Evolutionary conservation across 2,329 filamentous ascomycete genomes (phyloP).

Genomic region (Verticillium klebahnii): DNA sequence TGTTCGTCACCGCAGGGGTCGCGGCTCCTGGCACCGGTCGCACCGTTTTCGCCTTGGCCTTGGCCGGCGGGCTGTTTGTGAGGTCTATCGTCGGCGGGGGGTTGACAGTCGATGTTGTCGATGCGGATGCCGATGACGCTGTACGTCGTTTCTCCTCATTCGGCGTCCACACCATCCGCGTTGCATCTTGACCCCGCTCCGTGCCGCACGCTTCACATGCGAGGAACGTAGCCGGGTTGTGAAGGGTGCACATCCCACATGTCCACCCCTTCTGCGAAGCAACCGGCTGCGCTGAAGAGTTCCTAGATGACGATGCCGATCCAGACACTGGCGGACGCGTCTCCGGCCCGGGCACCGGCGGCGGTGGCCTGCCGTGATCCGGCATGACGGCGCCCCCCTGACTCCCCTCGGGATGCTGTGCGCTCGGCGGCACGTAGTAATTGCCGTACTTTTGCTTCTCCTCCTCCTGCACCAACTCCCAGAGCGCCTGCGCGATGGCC

Average conservation of each 20-base stretch:
- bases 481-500: constrained; percentile 80
- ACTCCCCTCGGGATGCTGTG: constrained; percentile 45
- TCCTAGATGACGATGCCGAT: neutral
- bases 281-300: neutral
- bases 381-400: constrained; percentile 26
- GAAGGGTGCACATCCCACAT: constrained; percentile 52
- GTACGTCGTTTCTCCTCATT: constrained; percentile 15
- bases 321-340: constrained; percentile 2
- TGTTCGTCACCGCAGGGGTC: constrained; percentile 8
- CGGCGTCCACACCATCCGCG: constrained; percentile 13
- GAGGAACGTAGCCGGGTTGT: constrained; percentile 45
- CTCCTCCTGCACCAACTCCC: constrained; percentile 83
- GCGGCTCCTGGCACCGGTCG: constrained; percentile 13
- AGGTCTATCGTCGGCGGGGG: constrained; percentile 22
- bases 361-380: constrained; percentile 7
- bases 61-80: constrained; percentile 26
- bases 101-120: neutral
- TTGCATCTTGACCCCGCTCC: constrained; percentile 14
- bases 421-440: constrained; percentile 44
- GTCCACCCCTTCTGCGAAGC: constrained; percentile 35
- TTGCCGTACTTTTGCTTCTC: constrained; percentile 51
- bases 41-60: constrained; percentile 4
- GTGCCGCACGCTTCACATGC: constrained; percentile 53
- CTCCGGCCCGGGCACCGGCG: constrained; percentile 12
- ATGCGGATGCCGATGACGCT: constrained; percentile 16